Evolutionary conservation across 1,139 yeast species (phyloP), one percentile per base, ranked within the genome.

Genomic region (Pichia kudriavzevii): DNA sequence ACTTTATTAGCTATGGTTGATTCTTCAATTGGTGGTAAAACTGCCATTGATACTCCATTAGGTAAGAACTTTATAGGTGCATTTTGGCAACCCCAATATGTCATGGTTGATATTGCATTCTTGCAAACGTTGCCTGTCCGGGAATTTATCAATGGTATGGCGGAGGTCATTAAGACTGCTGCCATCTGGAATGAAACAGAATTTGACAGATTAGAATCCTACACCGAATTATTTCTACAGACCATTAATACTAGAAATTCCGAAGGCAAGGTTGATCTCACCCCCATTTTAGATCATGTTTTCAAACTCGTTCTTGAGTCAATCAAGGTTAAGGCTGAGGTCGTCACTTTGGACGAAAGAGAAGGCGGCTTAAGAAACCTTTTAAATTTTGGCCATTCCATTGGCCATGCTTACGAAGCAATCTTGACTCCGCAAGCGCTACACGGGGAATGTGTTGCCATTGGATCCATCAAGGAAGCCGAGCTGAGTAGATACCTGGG

Each of bases 391-490:
- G 99, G 99, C 21, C 99, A 91, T 59, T 78, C 96, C 24, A 88
- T 91, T 51, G 99, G 98, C 30, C 99, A 91, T 59, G 99, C 99
- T 18, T 87, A 82, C 48, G 99, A 91, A 64, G 98, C 98, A 12
- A 76, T 93, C 23, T 69, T 91, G 46, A 87, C 97, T 4, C 98
- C 99, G 7, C 87, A 88, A 58, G 93, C 95, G 14, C 69, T 91
- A 31, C 99, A 91, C 51, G 99, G 99, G 42, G 99, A 91, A 60
- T 91, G 98, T 69, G 98, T 91, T 14, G 72, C 97, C 8, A 72
- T 91, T 44, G 99, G 99, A 45, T 83, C 88, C 76, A 79, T 93
- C 28, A 72, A 79, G 50, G 99, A 91, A 60, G 98, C 97, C 2
- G 98, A 91, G 60, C 69, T 91, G 45, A 72, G 96, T 17, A 75